Evolutionary conservation across 768 basidiomycete species (phyloP).

Genomic region (Hebeloma cylindrosporum): DNA sequence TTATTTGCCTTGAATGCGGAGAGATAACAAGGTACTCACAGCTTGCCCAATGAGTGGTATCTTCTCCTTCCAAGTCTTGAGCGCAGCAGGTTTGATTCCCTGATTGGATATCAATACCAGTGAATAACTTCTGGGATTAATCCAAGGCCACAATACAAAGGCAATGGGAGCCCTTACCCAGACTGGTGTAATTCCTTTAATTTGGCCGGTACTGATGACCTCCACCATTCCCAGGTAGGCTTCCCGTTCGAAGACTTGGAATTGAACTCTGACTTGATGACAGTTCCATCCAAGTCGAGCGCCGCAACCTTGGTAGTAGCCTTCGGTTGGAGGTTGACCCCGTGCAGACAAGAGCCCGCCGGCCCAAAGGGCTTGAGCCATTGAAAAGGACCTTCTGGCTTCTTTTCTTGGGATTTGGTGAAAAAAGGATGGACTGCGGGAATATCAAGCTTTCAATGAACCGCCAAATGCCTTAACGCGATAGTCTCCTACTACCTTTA

Average conservation of each 20-base stretch:
- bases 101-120: conserved; percentile 87
- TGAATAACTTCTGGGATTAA: conserved; percentile 51
- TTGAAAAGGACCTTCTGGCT: conserved; percentile 28
- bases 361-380: conserved; percentile 44
- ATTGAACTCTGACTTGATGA: conserved; percentile 57
- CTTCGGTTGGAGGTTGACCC: conserved; percentile 40
- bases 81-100: conserved; percentile 43
- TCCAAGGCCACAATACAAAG: not conserved
- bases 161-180: conserved; percentile 47
- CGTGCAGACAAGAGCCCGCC: conserved; percentile 42
- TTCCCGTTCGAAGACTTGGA: conserved; percentile 33
- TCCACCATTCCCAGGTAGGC: conserved; percentile 71
- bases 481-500: no score
- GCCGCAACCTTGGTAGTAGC: conserved; percentile 62
- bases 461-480: no score
- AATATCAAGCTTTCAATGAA: not conserved
- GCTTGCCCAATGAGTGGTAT: conserved; percentile 64
- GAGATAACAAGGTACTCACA: conserved; percentile 34
- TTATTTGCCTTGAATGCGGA: not conserved
- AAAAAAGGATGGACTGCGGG: conserved; percentile 38
- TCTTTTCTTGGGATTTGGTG: conserved; percentile 15
- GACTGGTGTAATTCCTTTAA: conserved; percentile 57
- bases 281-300: conserved; percentile 86
- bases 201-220: conserved; percentile 56
- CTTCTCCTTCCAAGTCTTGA: conserved; percentile 77